Evolutionary conservation across 1,284 basidiomycete species (phyloP), one percentile per base, ranked within the genome.

Genomic region (Naganishia cerealis): DNA sequence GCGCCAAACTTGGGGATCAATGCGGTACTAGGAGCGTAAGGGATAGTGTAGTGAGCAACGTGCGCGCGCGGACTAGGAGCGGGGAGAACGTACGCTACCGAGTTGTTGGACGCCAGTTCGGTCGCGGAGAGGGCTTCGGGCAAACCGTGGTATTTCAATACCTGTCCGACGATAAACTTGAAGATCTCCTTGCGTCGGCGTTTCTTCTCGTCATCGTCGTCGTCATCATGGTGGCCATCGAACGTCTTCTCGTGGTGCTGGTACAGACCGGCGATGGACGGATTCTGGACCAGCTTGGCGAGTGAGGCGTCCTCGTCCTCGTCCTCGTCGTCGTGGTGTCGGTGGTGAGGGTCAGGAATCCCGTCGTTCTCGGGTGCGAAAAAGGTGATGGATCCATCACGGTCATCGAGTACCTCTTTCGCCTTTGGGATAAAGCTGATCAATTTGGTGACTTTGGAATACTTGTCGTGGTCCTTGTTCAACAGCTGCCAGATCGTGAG

Each of bases 101-200:
- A 88, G 13, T 83, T 83, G 78, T 89, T 89, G 72, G 82, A 80
- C 6, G 83, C 82, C 21, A 90, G 82, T 21, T 82, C 77, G 38
- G 72, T 71, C 0, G 78, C 75, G 54, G 81, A 77, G 59, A 84
- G 79, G 6, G 80, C 79, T 38, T 81, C 76, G 15, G 85, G 84
- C 15, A 90, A 79, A 57, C 86, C 84, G 74, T 90, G 87, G 77
- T 90, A 90, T 42, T 83, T 81, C 7, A 88, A 77, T 18, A 88
- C 82, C 52, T 84, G 84, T 43, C 83, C 83, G 55, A 88, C 77
- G 69, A 89, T 83, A 71, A 82, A 81, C 61, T 76, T 76, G 74
- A 82, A 78, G 65, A 80, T 75, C 71, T 78, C 73, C 72, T 85
- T 84, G 67, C 87, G 74, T 36, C 83, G 79, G 73, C 86, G 82